Evolutionary conservation across 2,329 filamentous ascomycete genomes (phyloP), one percentile per base, ranked within the genome.

Genomic region (Fusarium sp.): DNA sequence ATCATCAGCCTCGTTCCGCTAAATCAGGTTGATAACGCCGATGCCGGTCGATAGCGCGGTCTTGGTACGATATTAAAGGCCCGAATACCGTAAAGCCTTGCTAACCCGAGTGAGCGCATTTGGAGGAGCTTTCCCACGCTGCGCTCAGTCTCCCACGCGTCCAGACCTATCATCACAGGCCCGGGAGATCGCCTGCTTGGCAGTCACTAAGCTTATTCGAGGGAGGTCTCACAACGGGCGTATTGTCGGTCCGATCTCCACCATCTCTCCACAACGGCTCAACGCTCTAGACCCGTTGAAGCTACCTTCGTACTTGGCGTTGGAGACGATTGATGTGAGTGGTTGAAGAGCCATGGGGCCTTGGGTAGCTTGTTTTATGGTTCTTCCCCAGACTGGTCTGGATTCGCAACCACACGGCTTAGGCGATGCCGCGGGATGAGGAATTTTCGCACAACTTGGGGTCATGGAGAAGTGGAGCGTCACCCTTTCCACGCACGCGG

Each of bases 291-390:
- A 10, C 69, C 54, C 7, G 37, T 38, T 38, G 0, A 2, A 0
- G 37, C 2, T 12, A 49, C 45, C 1, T 1, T 3, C 23, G 21
- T 33, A 14, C 52, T 29, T 72, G 23, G 69, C 65, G 44, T 31
- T 19, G 11, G 14, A 25, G 10, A 23, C 29, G 7, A 14, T 6
- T 16, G 12, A 2, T 42, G 7, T 39, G 12, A 72, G n/a, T 72
- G 69, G 69, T 7, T 14, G 10, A 11, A 10, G 5, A 7, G 2
- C 12, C 19, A 10, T 27, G 39, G 33, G 15, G 8, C 27, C 14
- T 35, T 23, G 27, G 29, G 7, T 72, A 71, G 69, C 63, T 72
- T 71, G 69, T 69, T 72, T 72, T 72, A 72, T 72, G 69, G 69
- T 69, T 60, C 69, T 72, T 57, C 69, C 69, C 69, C 69, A 58